Evolutionary conservation across 306 rosid genomes (phyloP).

Genomic region (Casuarina equisetifolia): DNA sequence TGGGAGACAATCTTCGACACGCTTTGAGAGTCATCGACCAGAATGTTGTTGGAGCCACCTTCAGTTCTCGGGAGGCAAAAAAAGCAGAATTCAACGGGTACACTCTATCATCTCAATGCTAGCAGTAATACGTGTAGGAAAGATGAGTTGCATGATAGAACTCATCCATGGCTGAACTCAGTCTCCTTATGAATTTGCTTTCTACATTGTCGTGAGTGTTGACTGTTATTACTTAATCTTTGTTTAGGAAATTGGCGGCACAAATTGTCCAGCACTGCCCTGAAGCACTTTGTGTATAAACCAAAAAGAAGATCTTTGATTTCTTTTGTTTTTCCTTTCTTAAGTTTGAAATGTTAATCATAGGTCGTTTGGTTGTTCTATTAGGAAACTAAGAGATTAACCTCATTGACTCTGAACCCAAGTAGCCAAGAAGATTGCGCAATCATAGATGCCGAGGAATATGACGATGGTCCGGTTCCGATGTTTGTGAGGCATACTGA

Average conservation of each 20-base stretch:
- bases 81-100: constrained; percentile 21
- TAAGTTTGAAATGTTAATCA: constrained; percentile 6
- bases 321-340: background rate
- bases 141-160: background rate
- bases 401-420: constrained; percentile 15
- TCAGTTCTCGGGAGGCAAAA: constrained; percentile 20
- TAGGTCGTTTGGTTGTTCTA: background rate
- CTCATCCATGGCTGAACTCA: constrained; percentile 30
- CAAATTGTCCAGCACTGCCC: constrained; percentile 27
- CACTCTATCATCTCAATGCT: background rate
- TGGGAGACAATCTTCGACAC: constrained; percentile 37
- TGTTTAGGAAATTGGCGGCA: constrained; percentile 33
- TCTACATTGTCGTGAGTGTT: background rate
- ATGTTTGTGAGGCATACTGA: constrained; percentile 44
- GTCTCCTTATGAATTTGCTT: background rate
- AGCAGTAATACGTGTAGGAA: background rate
- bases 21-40: constrained; percentile 48
- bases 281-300: constrained; percentile 29
- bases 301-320: constrained; percentile 2
- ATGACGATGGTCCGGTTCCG: constrained; percentile 39
- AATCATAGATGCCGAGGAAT: constrained; percentile 19
- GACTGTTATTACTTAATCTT: constrained; percentile 15
- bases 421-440: constrained; percentile 18
- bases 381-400: constrained; percentile 28
- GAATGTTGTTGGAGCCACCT: constrained; percentile 31